phyloP scores from a whole-genome alignment of 495 filamentous ascomycete species.

The Aspergillus incahuasiensis region DNA sequence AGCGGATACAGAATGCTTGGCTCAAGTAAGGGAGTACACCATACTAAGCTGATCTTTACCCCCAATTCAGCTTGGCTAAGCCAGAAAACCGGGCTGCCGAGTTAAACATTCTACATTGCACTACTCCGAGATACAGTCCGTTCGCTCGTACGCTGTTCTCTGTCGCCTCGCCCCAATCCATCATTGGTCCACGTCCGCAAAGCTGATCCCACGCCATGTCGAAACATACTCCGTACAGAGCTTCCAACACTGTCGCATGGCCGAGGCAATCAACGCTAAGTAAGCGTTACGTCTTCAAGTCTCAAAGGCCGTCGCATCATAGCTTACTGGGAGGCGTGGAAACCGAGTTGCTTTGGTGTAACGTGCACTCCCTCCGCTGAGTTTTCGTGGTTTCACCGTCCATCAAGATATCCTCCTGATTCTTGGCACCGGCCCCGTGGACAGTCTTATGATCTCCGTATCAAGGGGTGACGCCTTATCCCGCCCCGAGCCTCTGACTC shows the following conservation, averaged over 20 bases:
- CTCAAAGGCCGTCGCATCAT: background rate
- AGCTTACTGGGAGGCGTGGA: background rate
- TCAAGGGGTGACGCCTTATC: background rate
- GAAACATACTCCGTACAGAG: background rate
- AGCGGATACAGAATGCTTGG: conserved; percentile 23
- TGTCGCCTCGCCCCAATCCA: background rate
- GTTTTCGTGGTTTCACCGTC: background rate
- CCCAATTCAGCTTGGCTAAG: background rate
- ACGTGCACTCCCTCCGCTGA: background rate
- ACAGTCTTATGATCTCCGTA: conserved; percentile 10
- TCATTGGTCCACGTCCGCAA: conserved; percentile 15
- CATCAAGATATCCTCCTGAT: conserved; percentile 1
- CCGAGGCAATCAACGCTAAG: conserved; percentile 1
- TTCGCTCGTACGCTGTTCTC: background rate
- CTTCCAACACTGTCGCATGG: conserved; percentile 1
- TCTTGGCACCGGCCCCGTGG: conserved; percentile 8
- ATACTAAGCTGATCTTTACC: conserved; percentile 3
- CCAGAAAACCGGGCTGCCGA: conserved; percentile 3
- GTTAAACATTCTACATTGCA: background rate
- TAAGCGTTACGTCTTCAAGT: background rate
- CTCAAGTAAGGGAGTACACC: conserved; percentile 18
- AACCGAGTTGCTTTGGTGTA: background rate
- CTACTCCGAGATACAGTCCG: background rate
- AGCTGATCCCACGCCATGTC: conserved; percentile 4
- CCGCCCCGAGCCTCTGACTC: background rate